phyloP scores from a whole-genome alignment of 768 basidiomycete species.

The Boletus sp. region DNA sequence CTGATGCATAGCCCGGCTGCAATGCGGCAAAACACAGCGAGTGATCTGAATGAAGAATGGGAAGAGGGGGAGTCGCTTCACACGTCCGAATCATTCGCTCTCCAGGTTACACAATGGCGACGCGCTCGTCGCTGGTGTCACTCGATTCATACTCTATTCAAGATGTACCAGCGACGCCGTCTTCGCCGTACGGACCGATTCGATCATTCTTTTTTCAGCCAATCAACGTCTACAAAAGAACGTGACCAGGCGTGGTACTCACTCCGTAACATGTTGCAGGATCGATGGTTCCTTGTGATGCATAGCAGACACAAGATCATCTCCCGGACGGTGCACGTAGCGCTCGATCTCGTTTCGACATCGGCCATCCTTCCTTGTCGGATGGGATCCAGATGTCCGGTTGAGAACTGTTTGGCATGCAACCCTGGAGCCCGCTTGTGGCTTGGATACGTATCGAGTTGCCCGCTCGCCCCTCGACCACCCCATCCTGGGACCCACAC shows the following conservation, averaged over 20 bases:
- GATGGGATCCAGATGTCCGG: neutral
- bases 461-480: neutral
- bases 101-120: neutral
- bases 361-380: neutral
- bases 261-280: neutral
- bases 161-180: neutral
- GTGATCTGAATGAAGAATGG: neutral
- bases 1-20: neutral
- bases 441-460: neutral
- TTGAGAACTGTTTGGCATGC: neutral
- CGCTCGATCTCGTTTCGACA: neutral
- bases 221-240: neutral
- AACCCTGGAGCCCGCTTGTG: neutral
- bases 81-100: neutral
- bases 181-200: neutral
- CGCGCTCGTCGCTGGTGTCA: neutral
- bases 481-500: neutral
- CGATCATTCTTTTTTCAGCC: neutral
- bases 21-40: neutral
- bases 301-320: neutral
- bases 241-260: neutral
- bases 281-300: neutral
- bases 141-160: neutral
- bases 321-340: neutral
- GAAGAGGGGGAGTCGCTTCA: neutral